Evolutionary conservation across 2,329 filamentous ascomycete species (phyloP).

Genomic region (Colletotrichum karsti): DNA sequence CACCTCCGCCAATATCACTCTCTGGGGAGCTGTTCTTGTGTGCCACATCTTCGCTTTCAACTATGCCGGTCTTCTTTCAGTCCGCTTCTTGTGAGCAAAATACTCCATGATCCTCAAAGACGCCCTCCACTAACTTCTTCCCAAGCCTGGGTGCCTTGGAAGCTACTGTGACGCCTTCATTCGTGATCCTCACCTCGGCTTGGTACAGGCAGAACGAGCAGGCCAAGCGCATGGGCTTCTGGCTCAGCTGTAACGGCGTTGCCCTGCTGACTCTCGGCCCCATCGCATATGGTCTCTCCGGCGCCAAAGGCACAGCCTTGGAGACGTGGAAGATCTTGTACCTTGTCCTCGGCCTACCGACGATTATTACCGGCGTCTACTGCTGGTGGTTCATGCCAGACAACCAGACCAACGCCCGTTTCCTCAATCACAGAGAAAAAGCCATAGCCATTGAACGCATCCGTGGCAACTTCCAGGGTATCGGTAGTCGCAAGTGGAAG

Average conservation of each 20-base stretch:
- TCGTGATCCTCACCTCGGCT: conserved; percentile 34
- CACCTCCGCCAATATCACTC: conserved; percentile 43
- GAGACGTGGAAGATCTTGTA: conserved; percentile 35
- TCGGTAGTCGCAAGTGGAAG: conserved; percentile 58
- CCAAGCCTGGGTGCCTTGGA: conserved; percentile 36
- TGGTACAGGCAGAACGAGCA: conserved; percentile 43
- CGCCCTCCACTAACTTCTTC: too few species aligned
- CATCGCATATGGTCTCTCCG: conserved; percentile 34
- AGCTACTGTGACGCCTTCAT: conserved; percentile 34
- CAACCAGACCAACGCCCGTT: conserved; percentile 65
- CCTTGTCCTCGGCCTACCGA: conserved; percentile 38
- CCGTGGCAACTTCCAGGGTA: conserved; percentile 55
- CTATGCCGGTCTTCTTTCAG: conserved; percentile 32
- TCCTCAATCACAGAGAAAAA: conserved; percentile 62
- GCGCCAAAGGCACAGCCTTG: conserved; percentile 15
- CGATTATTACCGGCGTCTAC: conserved; percentile 30
- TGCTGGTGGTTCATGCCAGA: conserved; percentile 55
- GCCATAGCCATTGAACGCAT: conserved; percentile 58
- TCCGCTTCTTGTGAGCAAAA: conserved; percentile 35
- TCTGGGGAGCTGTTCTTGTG: conserved; percentile 47
- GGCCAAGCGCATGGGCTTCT: conserved; percentile 36
- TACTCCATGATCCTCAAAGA: too few species aligned
- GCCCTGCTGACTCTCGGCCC: conserved; percentile 31
- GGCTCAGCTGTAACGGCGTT: conserved; percentile 33
- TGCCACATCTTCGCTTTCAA: conserved; percentile 32